Evolutionary conservation across 2,329 filamentous ascomycete species (phyloP).

Genomic region (Stagonosporopsis rhizophila): DNA sequence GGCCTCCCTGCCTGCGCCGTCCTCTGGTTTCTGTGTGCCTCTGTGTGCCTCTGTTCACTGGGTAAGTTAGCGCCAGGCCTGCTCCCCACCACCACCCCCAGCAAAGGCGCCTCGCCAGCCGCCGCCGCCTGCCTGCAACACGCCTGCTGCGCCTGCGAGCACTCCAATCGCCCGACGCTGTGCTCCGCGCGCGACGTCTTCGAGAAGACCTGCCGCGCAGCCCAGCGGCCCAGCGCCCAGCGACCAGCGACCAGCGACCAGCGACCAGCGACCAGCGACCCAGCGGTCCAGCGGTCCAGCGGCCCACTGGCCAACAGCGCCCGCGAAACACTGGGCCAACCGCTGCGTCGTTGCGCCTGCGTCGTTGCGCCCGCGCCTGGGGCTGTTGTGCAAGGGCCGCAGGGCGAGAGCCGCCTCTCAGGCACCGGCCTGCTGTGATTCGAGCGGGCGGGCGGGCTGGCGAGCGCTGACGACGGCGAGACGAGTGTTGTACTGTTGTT

Average conservation of each 20-base stretch:
- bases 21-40: conserved; percentile 10
- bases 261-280: conserved; percentile 21
- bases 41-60: conserved; percentile 41
- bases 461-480: conserved; percentile 31
- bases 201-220: conserved; percentile 36
- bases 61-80: conserved; percentile 47
- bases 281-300: conserved; percentile 22
- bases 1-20: conserved; percentile 22
- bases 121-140: no score
- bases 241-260: no score
- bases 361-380: no score
- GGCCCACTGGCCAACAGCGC: conserved; percentile 38
- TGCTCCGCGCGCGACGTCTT: conserved; percentile 21
- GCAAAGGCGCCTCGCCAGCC: conserved; percentile 45
- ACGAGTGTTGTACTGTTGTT: background rate
- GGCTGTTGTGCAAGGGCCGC: no score
- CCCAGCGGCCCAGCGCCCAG: no score
- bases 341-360: conserved; percentile 26
- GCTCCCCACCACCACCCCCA: conserved; percentile 32
- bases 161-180: conserved; percentile 40
- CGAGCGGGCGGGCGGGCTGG: conserved; percentile 34
- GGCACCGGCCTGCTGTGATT: conserved; percentile 35
- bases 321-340: conserved; percentile 26
- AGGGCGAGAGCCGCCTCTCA: conserved; percentile 29
- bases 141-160: conserved; percentile 37